Percentiles rank a stretch among this genome's conserved stretches.
These are phyloP conservation scores for Bipolaris cookei DNA, from an alignment of 2,329 filamentous ascomycete species.

Conservation along the genomic window DNA sequence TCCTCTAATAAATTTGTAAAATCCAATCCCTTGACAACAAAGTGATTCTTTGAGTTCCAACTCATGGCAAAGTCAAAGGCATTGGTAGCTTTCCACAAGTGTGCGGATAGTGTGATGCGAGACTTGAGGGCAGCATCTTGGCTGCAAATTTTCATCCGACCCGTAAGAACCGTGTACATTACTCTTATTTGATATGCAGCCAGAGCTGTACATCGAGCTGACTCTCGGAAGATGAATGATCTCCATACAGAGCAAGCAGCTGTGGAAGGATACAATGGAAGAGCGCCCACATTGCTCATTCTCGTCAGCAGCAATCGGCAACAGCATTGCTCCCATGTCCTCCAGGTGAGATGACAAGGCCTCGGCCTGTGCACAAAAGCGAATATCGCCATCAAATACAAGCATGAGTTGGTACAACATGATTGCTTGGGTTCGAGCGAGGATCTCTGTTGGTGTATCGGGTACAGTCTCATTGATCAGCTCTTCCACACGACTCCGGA, in stretches of 20 bases:
- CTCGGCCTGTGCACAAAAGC: constrained; percentile 27
- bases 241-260: constrained; percentile 54
- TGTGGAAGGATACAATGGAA: constrained; percentile 52
- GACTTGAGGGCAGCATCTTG: constrained; percentile 15
- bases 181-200: constrained; percentile 55
- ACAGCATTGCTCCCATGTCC: constrained; percentile 12
- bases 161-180: constrained; percentile 30
- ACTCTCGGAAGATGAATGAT: constrained; percentile 62
- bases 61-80: constrained; percentile 41
- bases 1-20: constrained; percentile 30
- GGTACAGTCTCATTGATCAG: constrained; percentile 45
- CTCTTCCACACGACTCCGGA: constrained; percentile 55
- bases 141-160: constrained; percentile 23
- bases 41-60: constrained; percentile 42
- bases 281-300: constrained; percentile 23
- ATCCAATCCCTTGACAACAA: constrained; percentile 39
- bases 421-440: constrained; percentile 39
- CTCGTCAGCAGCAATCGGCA: constrained; percentile 17
- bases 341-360: constrained; percentile 27
- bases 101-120: constrained; percentile 34
- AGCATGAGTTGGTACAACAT: constrained; percentile 41
- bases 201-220: constrained; percentile 59
- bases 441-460: constrained; percentile 22
- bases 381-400: constrained; percentile 34
- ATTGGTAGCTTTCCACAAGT: constrained; percentile 39